Base-by-base conservation (phyloP, 768 basidiomycete genomes). In the Polyporus arcularius region DNA sequence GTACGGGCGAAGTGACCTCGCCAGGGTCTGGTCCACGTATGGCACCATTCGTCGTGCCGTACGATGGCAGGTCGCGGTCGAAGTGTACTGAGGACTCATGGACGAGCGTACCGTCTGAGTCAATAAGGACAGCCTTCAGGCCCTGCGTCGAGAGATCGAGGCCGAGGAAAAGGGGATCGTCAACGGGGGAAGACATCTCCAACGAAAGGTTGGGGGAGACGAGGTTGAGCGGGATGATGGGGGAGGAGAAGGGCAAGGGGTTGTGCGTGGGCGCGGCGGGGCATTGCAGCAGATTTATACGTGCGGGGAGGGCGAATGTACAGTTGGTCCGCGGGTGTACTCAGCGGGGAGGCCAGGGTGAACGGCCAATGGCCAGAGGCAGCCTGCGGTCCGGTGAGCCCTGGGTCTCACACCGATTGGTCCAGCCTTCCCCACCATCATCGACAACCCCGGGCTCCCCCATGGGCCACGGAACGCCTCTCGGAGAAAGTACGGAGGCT, bases 131-230 rank as follows among this genome's bases (percentile, higher is more conserved):
- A 0, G 87, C 91, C 73, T 96, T 92, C 56, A 92, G 79, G 64
- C 88, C 86, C 70, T 96, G 94, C 0, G 93, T 95, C 2, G 90
- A 93, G 41, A 94, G 82, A 73, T 95, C 93, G 55, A 94, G 82
- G 14, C 93, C 93, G 26, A 94, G 86, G 71, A 92, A 93, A 41
- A 78, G 76, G 14, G 75, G 75, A 31, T 56, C 54, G 42, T 61
- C 54, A 31, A 58, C 16, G 48, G 41, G 41, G 4, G 49, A 12
- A n/a, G 57, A 62, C 61, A 62, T 35, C 35, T 35, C 35, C 7
- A 35, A 35, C 35, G 11, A 35, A 35, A 7, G n/a, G 55, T 31
- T 41, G 48, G 26, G 30, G n/a, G 54, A 30, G 18, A 38, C 3
- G 35, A 45, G 40, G 30, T 5, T 6, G n/a, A 15, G n/a, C 21